Percentiles rank a stretch among this genome's conserved stretches.
Evolutionary conservation across 768 basidiomycete genomes (phyloP).

Genomic region (Leccinum ochraceum): DNA sequence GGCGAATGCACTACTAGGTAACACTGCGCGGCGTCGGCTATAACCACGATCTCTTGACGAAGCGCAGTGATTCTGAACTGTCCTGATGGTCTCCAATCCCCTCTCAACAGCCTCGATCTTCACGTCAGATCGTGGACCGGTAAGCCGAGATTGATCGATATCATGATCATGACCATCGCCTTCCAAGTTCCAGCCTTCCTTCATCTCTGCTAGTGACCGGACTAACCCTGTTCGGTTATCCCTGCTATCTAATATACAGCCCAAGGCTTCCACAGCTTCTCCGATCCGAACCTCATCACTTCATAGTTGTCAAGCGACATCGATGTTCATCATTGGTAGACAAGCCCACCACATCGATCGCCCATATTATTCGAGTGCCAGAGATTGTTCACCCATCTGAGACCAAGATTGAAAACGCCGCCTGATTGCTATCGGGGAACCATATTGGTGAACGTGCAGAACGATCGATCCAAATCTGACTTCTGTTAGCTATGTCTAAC

Average conservation of each 20-base stretch:
- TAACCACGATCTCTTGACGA: neutral
- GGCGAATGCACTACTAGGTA: neutral
- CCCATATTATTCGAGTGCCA: neutral
- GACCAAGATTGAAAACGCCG: neutral
- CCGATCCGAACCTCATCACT: neutral
- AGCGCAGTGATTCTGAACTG: neutral
- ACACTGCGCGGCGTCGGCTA: neutral
- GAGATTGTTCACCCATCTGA: neutral
- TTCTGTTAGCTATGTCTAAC: neutral
- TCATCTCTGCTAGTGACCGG: neutral
- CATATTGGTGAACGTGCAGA: neutral
- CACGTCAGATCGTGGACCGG: neutral
- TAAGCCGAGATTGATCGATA: neutral
- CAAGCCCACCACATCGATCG: neutral
- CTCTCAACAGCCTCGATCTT: neutral
- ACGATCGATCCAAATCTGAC: neutral
- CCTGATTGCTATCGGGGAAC: neutral
- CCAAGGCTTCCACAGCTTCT: neutral
- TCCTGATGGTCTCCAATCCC: neutral
- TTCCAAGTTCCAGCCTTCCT: neutral
- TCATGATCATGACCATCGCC: no score
- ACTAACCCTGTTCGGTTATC: neutral
- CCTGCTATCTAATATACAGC: neutral
- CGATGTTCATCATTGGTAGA: neutral
- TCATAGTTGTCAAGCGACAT: neutral